phyloP scores from a whole-genome alignment of 352 stramenopile species.

The Pythium myriotylum region DNA sequence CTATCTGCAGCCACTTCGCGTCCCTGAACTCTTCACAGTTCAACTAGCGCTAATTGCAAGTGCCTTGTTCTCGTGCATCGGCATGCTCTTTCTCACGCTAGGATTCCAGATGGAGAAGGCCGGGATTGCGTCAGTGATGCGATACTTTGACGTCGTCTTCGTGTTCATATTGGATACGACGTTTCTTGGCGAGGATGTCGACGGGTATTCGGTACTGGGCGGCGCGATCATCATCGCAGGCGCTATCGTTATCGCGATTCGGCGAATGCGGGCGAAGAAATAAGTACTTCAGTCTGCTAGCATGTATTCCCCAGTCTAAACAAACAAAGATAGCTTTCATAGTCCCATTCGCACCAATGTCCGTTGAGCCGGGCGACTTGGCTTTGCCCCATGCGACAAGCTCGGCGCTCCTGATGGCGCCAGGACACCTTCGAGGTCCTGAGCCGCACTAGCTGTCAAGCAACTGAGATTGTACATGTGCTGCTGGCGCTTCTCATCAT shows the following conservation, averaged over 20 bases:
- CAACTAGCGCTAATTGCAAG: slow-evolving; percentile 47
- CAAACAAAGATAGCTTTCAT: too few relatives aligned
- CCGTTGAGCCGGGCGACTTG: background rate
- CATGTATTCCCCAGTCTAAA: background rate
- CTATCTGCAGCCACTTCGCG: slow-evolving; percentile 16
- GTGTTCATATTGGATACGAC: slow-evolving; percentile 56
- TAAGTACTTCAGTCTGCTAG: slow-evolving; percentile 21
- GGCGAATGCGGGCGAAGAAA: slow-evolving; percentile 34
- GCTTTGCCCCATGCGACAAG: too few relatives aligned
- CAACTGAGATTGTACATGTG: too few relatives aligned
- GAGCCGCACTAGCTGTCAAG: too few relatives aligned
- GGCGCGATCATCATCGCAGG: slow-evolving; percentile 53
- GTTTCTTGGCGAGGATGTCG: slow-evolving; percentile 55
- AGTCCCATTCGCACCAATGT: background rate
- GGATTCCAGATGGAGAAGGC: slow-evolving; percentile 64
- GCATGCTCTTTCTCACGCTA: slow-evolving; percentile 55
- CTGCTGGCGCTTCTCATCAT: too few relatives aligned
- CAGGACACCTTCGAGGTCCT: too few relatives aligned
- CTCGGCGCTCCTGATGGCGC: too few relatives aligned
- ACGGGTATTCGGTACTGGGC: slow-evolving; percentile 60
- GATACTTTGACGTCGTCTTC: slow-evolving; percentile 74
- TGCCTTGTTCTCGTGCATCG: slow-evolving; percentile 51
- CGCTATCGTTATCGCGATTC: slow-evolving; percentile 54
- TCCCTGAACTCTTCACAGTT: slow-evolving; percentile 29
- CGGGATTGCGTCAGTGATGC: slow-evolving; percentile 66